Percentiles rank a stretch among this genome's conserved stretches.
Evolutionary conservation across 225 moss, liverwort and hornwort species (phyloP).

Genomic region (Marchantia paleacea): DNA sequence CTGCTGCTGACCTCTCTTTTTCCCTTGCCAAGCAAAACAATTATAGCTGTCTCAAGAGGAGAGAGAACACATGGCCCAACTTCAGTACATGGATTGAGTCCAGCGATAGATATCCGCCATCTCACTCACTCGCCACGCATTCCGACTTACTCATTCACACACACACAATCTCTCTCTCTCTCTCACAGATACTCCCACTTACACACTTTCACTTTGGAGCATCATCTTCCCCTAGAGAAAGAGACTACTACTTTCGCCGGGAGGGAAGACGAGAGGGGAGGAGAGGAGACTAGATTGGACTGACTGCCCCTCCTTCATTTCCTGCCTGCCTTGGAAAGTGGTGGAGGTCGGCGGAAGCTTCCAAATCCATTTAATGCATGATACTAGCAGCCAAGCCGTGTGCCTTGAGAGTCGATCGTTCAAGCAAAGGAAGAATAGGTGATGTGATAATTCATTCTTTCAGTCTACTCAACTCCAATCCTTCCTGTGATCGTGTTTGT

Average conservation of each 20-base stretch:
- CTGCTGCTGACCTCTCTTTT: neutral
- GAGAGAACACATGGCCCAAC: neutral
- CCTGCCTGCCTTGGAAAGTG: neutral
- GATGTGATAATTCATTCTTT: neutral
- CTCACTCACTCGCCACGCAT: neutral
- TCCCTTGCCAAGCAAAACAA: neutral
- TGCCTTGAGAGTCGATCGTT: conserved; percentile 24
- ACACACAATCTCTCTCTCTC: neutral
- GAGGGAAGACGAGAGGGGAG: neutral
- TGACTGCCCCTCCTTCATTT: neutral
- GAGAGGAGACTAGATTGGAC: neutral
- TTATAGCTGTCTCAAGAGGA: neutral
- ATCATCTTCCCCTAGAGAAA: neutral
- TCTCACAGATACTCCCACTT: neutral
- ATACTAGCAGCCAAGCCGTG: neutral
- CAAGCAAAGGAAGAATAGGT: conserved; percentile 18
- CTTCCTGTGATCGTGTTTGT: neutral
- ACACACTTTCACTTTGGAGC: neutral
- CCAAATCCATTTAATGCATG: conserved; percentile 15
- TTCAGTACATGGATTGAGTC: neutral
- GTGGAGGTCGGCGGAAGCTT: neutral
- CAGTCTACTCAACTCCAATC: neutral
- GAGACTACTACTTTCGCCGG: conserved; percentile 1
- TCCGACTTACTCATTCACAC: neutral
- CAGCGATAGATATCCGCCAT: neutral